A percentile compares a stretch with the other conserved stretches of the same genome.
Conservation (phyloP, 345 rosid genomes). For the Gossypium ekmanianum region DNA sequence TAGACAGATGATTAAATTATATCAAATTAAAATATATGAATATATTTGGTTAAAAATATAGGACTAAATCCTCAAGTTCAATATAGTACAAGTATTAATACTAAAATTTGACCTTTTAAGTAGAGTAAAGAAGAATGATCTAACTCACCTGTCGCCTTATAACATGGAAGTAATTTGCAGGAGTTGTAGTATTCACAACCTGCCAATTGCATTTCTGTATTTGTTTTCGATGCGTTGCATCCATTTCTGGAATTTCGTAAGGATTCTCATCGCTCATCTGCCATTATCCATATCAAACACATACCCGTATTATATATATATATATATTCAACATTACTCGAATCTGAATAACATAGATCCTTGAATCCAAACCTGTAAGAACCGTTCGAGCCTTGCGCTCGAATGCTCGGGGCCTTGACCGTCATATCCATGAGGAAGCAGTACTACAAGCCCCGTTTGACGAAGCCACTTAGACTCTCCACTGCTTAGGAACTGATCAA, state of each 20-base stretch:
- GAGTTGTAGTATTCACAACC: slow-evolving; percentile 81
- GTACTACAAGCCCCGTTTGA: slow-evolving; percentile 70
- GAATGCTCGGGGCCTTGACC: slow-evolving; percentile 93
- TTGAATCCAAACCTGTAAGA: slow-evolving; percentile 50
- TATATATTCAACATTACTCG: neutral
- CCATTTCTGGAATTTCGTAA: slow-evolving; percentile 75
- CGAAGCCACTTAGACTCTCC: slow-evolving; percentile 88
- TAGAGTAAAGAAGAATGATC: neutral
- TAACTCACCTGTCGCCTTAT: slow-evolving; percentile 64
- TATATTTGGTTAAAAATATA: too few species aligned
- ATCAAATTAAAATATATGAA: too few species aligned
- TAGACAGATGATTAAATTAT: too few species aligned
- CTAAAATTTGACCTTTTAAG: neutral
- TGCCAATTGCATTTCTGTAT: slow-evolving; percentile 87
- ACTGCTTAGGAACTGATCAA: slow-evolving; percentile 74
- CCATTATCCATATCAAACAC: neutral
- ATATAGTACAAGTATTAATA: neutral
- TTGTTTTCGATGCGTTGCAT: slow-evolving; percentile 62
- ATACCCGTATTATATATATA: neutral
- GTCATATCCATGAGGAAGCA: slow-evolving; percentile 82
- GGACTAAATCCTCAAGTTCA: neutral
- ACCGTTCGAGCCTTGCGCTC: slow-evolving; percentile 73
- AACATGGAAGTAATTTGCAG: slow-evolving; percentile 84
- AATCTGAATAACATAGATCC: neutral
- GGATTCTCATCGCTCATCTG: slow-evolving; percentile 90